Evolutionary conservation across 805 yeast species (phyloP).

Genomic region (Zygosaccharomyces bailii): DNA sequence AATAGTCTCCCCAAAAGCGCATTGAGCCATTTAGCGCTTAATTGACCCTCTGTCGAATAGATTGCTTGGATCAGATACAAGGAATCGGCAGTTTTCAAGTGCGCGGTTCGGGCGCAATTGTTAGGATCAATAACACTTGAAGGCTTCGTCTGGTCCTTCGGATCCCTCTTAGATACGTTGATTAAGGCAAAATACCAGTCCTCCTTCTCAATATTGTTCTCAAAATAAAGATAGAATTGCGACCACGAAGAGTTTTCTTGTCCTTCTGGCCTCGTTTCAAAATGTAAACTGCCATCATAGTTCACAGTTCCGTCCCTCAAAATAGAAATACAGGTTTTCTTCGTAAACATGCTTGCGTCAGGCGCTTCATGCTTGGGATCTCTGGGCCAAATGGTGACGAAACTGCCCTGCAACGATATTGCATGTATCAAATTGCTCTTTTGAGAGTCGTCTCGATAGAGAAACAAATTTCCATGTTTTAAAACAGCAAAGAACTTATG

Average conservation of each 20-base stretch:
- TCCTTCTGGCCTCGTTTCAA: conserved; percentile 16
- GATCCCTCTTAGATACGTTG: conserved; percentile 60
- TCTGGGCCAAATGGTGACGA: conserved; percentile 85
- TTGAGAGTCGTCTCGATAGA: conserved; percentile 63
- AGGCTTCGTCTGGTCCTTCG: conserved; percentile 17
- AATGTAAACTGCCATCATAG: conserved; percentile 10
- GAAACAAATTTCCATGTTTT: conserved; percentile 82
- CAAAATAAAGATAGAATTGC: conserved; percentile 64
- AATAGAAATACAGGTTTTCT: conserved; percentile 73
- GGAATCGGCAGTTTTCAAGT: conserved; percentile 67
- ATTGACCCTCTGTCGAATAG: conserved; percentile 78
- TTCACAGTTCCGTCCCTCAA: conserved; percentile 42
- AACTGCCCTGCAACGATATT: conserved; percentile 64
- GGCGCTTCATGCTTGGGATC: conserved; percentile 38
- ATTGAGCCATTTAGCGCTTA: conserved; percentile 86
- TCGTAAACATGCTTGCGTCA: conserved; percentile 79
- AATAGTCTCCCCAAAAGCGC: conserved; percentile 83
- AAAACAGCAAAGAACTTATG: conserved; percentile 67
- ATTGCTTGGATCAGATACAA: conserved; percentile 69
- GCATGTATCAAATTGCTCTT: conserved; percentile 62
- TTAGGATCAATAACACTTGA: conserved; percentile 46
- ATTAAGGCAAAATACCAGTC: conserved; percentile 88
- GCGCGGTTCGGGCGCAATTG: conserved; percentile 66
- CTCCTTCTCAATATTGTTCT: conserved; percentile 78
- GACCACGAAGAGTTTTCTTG: conserved; percentile 20